These are phyloP conservation scores for Rhynchosporium graminicola DNA, from an alignment of 2,329 filamentous ascomycete genomes.

Conservation along the genomic window DNA sequence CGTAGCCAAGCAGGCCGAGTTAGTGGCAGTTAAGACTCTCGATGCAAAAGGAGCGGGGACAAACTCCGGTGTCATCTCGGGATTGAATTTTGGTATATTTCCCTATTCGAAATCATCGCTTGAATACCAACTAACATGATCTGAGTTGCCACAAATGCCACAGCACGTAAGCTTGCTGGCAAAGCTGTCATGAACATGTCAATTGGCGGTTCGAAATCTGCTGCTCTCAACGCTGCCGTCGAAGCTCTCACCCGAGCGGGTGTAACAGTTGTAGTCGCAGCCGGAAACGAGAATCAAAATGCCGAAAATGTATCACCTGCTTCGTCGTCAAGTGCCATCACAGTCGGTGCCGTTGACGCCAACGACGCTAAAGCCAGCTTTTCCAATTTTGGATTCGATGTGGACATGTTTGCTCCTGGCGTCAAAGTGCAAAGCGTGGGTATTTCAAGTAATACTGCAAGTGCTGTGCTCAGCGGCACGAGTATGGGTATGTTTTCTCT, in stretches of 20 bases:
- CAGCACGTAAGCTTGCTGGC: constrained; percentile 37
- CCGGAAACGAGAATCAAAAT: constrained; percentile 51
- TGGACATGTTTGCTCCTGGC: constrained; percentile 56
- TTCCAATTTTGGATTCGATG: constrained; percentile 52
- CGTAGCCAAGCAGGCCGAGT: constrained; percentile 42
- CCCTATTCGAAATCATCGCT: constrained; percentile 56
- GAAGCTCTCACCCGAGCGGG: constrained; percentile 50
- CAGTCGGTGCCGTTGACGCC: constrained; percentile 51
- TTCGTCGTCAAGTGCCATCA: constrained; percentile 50
- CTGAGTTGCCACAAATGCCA: constrained; percentile 41
- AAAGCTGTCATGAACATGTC: constrained; percentile 56
- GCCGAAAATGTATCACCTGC: constrained; percentile 49
- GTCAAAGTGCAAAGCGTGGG: constrained; percentile 50
- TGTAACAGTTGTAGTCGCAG: constrained; percentile 55
- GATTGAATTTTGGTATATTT: constrained; percentile 53
- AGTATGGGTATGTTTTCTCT: constrained; percentile 51
- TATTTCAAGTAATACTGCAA: constrained; percentile 45
- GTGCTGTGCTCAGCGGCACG: constrained; percentile 56
- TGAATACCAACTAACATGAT: constrained; percentile 45
- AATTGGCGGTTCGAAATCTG: constrained; percentile 49
- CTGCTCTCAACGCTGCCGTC: constrained; percentile 50
- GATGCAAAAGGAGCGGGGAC: constrained; percentile 45
- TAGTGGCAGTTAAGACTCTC: constrained; percentile 45
- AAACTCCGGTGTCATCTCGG: constrained; percentile 55
- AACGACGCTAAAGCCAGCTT: constrained; percentile 46